These are phyloP conservation scores for Penicillium paneum DNA, from an alignment of 2,329 filamentous ascomycete species.

Conservation along the genomic window DNA sequence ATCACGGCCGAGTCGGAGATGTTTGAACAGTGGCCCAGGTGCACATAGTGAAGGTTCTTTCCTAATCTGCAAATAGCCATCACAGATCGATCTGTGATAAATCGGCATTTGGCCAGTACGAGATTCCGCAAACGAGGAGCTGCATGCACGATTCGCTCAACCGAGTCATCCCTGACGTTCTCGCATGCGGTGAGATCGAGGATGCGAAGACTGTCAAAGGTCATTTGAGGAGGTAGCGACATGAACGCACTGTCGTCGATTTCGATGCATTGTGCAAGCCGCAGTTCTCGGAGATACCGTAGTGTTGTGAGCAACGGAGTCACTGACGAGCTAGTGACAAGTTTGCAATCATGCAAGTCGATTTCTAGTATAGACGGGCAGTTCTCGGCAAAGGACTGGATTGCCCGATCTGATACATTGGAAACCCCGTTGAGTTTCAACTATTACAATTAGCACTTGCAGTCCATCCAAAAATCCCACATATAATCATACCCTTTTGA, in stretches of 20 bases:
- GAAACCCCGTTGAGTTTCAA: conserved; percentile 91
- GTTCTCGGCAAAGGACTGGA: conserved; percentile 80
- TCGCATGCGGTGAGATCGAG: conserved; percentile 88
- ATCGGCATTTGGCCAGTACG: conserved; percentile 88
- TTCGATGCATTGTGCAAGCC: conserved; percentile 77
- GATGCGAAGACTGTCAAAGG: conserved; percentile 85
- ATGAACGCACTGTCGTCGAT: conserved; percentile 89
- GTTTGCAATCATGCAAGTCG: conserved; percentile 80
- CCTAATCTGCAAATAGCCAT: conserved; percentile 82
- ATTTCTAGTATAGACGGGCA: conserved; percentile 95
- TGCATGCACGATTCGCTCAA: conserved; percentile 80
- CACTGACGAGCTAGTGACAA: conserved; percentile 78
- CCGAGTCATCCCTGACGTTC: conserved; percentile 77
- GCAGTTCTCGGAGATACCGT: conserved; percentile 81
- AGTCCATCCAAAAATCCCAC: not conserved
- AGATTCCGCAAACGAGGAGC: conserved; percentile 88
- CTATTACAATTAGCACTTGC: conserved; percentile 42
- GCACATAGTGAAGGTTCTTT: conserved; percentile 95
- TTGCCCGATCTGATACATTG: conserved; percentile 78
- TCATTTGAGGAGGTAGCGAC: conserved; percentile 59
- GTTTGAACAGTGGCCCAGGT: conserved; percentile 86
- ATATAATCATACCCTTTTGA: conserved; percentile 67
- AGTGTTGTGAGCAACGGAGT: conserved; percentile 76
- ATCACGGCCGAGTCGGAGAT: conserved; percentile 89
- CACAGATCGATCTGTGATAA: conserved; percentile 86